Evolutionary conservation across 78 protist species (phyloP).

Genomic region (Guillardia theta): DNA sequence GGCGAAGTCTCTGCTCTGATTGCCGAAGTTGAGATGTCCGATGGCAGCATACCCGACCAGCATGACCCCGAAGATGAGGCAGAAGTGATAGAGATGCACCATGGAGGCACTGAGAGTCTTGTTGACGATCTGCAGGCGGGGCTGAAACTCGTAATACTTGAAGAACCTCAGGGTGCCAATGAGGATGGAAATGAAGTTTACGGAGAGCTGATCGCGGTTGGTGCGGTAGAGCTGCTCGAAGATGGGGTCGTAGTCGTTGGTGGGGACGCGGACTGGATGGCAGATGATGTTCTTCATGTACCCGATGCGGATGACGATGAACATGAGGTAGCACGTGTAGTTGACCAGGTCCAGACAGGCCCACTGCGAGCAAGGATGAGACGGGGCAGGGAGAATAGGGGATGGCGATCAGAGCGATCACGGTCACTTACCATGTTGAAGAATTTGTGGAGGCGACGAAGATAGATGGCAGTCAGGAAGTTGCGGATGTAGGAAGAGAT

Average conservation of each 20-base stretch:
- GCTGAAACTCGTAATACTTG: constrained; percentile 27
- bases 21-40: background rate
- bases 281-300: background rate
- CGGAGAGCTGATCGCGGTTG: background rate
- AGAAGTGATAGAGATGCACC: background rate
- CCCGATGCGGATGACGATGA: background rate
- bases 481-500: background rate
- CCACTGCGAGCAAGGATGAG: too few relatives aligned
- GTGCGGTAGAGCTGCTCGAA: background rate
- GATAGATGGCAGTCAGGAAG: background rate
- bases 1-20: background rate
- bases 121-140: constrained; percentile 31
- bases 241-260: background rate
- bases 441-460: background rate
- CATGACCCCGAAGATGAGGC: background rate
- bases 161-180: background rate
- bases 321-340: background rate
- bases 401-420: too few relatives aligned
- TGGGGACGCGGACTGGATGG: background rate
- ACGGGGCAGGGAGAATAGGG: background rate
- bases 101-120: background rate
- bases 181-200: background rate
- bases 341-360: background rate
- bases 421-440: too few relatives aligned
- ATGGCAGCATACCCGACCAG: background rate